phyloP scores from a whole-genome alignment of 169 alveolate genomes.

The Plasmodium coatneyi region DNA sequence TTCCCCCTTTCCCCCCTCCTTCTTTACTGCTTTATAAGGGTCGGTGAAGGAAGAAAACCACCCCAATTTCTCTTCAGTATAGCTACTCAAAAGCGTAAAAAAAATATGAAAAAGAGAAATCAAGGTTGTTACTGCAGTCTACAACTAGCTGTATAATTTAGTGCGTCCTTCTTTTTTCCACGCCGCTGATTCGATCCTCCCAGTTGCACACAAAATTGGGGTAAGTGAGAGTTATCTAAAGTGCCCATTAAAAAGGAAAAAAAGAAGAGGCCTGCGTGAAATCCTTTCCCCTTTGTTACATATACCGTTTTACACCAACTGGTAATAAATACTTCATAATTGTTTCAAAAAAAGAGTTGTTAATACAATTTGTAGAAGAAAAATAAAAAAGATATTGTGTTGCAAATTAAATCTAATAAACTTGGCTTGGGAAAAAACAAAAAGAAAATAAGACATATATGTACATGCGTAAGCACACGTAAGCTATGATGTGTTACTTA shows the following conservation, averaged over 20 bases:
- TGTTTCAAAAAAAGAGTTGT: neutral
- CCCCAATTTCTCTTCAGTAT: neutral
- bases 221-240: neutral
- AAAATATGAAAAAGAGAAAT: neutral
- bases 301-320: neutral
- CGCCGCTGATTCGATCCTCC: neutral
- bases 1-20: neutral
- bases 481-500: neutral
- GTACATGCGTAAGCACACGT: neutral
- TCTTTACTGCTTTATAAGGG: neutral
- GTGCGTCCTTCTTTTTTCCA: neutral
- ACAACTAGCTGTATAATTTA: too few relatives aligned
- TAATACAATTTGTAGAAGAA: neutral
- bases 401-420: neutral
- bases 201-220: neutral
- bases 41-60: neutral
- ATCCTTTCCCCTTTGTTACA: neutral
- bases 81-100: neutral
- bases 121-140: neutral
- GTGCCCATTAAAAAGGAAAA: neutral
- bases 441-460: neutral
- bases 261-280: neutral
- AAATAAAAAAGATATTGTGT: neutral
- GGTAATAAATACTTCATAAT: slow-evolving; percentile 4
- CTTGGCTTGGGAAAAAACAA: neutral